These are phyloP conservation scores for Rhizopogon salebrosus DNA, from an alignment of 768 basidiomycete species.

Conservation along the genomic window DNA sequence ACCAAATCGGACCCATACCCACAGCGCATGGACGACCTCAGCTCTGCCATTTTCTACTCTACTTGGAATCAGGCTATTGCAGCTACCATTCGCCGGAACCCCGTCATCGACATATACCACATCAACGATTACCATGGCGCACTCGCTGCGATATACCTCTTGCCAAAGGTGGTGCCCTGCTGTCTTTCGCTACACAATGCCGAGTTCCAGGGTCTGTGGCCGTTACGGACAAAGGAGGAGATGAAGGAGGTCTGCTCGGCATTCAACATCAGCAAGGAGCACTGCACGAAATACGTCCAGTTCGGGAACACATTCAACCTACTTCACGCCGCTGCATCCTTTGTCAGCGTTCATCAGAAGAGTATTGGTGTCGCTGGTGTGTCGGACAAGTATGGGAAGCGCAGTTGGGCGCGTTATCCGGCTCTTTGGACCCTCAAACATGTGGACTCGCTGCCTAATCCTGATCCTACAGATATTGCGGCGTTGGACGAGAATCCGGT, in stretches of 20 bases:
- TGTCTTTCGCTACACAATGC: constrained; percentile 95
- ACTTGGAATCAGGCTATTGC: constrained; percentile 98
- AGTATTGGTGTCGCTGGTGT: constrained; percentile 93
- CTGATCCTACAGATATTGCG: constrained; percentile 91
- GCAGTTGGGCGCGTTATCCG: constrained; percentile 94
- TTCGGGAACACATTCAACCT: constrained; percentile 98
- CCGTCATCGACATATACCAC: constrained; percentile 90
- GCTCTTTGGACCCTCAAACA: constrained; percentile 95
- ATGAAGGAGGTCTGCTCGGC: constrained; percentile 99
- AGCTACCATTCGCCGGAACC: constrained; percentile 79
- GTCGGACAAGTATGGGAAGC: constrained; percentile 96
- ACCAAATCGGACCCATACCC: constrained; percentile 96
- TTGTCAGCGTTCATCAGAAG: constrained; percentile 90
- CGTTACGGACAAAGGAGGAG: constrained; percentile 92
- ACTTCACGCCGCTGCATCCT: constrained; percentile 88
- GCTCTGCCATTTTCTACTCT: constrained; percentile 95
- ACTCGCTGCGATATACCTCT: constrained; percentile 83
- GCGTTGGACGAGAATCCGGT: constrained; percentile 80
- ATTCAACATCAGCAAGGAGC: constrained; percentile 94
- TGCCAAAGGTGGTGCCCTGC: constrained; percentile 85
- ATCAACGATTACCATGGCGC: constrained; percentile 95
- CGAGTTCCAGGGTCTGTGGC: constrained; percentile 97
- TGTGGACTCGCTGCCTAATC: constrained; percentile 93
- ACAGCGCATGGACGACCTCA: constrained; percentile 94
- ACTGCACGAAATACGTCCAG: constrained; percentile 95